These are phyloP conservation scores for Pichia manshurica DNA, from an alignment of 805 yeast species.

Conservation along the genomic window DNA sequence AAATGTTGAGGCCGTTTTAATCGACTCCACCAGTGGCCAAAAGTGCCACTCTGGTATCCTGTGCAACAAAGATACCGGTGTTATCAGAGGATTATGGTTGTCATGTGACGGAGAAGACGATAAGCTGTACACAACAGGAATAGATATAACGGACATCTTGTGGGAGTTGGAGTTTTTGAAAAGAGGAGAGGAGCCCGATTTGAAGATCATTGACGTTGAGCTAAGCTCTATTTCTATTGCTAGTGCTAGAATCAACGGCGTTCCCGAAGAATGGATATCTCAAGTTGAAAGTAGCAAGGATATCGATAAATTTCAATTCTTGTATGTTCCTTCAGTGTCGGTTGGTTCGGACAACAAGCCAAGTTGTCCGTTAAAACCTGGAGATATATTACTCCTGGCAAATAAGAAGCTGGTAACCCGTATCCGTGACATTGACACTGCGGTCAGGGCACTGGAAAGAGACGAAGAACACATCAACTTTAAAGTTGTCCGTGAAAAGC, in stretches of 20 bases:
- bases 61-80: constrained; percentile 64
- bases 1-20: constrained; percentile 68
- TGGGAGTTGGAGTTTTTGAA: constrained; percentile 48
- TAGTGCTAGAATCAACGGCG: constrained; percentile 82
- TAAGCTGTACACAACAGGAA: constrained; percentile 66
- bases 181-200: constrained; percentile 46
- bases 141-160: constrained; percentile 64
- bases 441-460: constrained; percentile 36
- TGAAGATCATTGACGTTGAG: constrained; percentile 74
- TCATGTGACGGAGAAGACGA: constrained; percentile 73
- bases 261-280: constrained; percentile 75
- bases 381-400: constrained; percentile 73
- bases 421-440: constrained; percentile 55
- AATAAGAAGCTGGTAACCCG: constrained; percentile 60
- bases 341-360: constrained; percentile 26
- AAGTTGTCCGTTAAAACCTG: constrained; percentile 40
- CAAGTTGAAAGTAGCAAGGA: constrained; percentile 46
- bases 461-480: constrained; percentile 37
- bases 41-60: constrained; percentile 75
- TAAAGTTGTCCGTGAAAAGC: constrained; percentile 65
- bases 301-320: constrained; percentile 65
- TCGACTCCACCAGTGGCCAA: constrained; percentile 65
- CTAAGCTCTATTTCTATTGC: constrained; percentile 61
- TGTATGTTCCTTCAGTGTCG: constrained; percentile 61
- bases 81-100: constrained; percentile 79